Evolutionary conservation across 768 basidiomycete species (phyloP), one percentile per base, ranked within the genome.

Genomic region (Tephrocybe sp.): DNA sequence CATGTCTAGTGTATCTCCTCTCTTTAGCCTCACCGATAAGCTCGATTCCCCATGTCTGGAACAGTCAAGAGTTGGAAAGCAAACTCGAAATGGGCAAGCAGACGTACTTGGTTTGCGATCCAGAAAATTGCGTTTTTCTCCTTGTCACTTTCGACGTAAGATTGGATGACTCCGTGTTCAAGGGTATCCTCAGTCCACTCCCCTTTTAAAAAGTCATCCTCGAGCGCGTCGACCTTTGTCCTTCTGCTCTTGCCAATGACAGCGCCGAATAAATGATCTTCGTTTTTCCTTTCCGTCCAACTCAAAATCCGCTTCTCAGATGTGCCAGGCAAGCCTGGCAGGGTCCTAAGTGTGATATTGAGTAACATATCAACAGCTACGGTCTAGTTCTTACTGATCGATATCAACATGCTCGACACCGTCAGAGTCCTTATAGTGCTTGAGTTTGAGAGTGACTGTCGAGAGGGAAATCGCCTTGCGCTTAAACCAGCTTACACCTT

Each of bases 401-500:
- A 88, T 76, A 49, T 85, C 80, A 54, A 91, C 79, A 61, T 76
- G 79, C 65, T 91, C 89, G 23, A 80, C 59, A 32, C 75, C 78
- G 1, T 64, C 68, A 12, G 77, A 81, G 41, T 85, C 79, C 55
- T 76, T 83, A 70, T 75, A 80, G 61, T 91, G 88, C 51, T 80
- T 85, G 60, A 89, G 63, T 39, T 48, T 48, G 34, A 90, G 77
- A 19, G 82, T 85, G 40, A 91, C 59, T 14, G 78, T 81, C 30
- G 77, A 83, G 22, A 72, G 30, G 19, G 62, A 49, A 59, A 92
- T 89, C 20, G 77, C 76, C 51, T 76, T 82, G 56, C 89, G 80
- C 57, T 72, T 85, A 40, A 83, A 52, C 89, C 89, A 92, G 31
- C 83, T 64, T 30, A 92, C 75, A 44, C 89, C 89, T 63, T 91